Evolutionary conservation across 495 filamentous ascomycete genomes (phyloP).

Genomic region (Podospora didyma): DNA sequence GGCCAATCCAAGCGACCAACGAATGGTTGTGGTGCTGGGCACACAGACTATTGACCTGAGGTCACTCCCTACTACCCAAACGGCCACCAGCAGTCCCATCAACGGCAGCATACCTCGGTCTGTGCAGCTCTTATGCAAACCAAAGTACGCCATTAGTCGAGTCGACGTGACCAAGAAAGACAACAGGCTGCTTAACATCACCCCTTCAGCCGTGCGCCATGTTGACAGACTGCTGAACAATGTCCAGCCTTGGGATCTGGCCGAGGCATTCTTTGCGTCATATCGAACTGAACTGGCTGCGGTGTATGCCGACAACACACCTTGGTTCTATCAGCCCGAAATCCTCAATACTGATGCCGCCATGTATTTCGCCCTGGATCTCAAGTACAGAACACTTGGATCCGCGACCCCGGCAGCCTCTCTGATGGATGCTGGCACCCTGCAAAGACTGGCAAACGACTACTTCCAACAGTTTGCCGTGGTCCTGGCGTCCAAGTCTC

Average conservation of each 20-base stretch:
- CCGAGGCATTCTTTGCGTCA: slow-evolving; percentile 16
- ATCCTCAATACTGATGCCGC: slow-evolving; percentile 17
- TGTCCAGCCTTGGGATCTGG: slow-evolving; percentile 20
- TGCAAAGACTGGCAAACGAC: slow-evolving; percentile 11
- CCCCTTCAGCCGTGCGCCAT: background rate
- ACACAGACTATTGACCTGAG: slow-evolving; percentile 8
- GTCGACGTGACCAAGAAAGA: slow-evolving; percentile 19
- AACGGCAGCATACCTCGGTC: slow-evolving; percentile 17
- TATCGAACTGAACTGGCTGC: slow-evolving; percentile 7
- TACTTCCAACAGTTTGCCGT: slow-evolving; percentile 19
- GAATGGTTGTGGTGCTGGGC: slow-evolving; percentile 20
- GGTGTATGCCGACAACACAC: slow-evolving; percentile 8
- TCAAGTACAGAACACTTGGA: slow-evolving; percentile 1
- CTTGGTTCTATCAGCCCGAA: slow-evolving; percentile 13
- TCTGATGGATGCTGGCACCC: slow-evolving; percentile 8
- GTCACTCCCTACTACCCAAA: slow-evolving; percentile 1
- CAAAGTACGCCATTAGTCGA: slow-evolving; percentile 15
- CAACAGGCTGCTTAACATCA: slow-evolving; percentile 5
- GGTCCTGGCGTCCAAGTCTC: slow-evolving; percentile 10
- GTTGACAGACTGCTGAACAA: slow-evolving; percentile 11
- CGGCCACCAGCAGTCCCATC: background rate
- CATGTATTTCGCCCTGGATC: slow-evolving; percentile 17
- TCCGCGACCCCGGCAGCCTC: background rate
- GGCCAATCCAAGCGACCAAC: slow-evolving; percentile 7
- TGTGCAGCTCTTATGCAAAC: slow-evolving; percentile 18